phyloP scores from a whole-genome alignment of 2,329 filamentous ascomycete species.

The Macrophomina pseudophaseolina region DNA sequence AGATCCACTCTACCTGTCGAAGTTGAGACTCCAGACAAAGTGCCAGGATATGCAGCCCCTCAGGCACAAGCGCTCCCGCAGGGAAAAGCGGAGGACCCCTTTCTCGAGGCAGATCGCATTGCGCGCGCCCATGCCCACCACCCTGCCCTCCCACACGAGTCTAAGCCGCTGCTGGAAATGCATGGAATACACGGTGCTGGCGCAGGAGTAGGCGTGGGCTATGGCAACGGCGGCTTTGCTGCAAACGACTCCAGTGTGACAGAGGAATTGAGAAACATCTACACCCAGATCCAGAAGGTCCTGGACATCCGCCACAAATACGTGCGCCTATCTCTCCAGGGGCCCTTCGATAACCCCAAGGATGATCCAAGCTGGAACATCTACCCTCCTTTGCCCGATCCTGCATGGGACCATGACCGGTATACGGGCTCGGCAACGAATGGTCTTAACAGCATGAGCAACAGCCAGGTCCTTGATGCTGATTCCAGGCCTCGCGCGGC shows the following conservation, averaged over 20 bases:
- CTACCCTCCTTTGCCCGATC: slow-evolving; percentile 89
- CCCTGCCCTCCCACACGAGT: slow-evolving; percentile 59
- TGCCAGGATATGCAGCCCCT: slow-evolving; percentile 35
- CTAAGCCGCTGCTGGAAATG: slow-evolving; percentile 59
- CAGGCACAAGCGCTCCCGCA: slow-evolving; percentile 34
- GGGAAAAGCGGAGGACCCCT: slow-evolving; percentile 34
- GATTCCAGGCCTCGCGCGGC: slow-evolving; percentile 36
- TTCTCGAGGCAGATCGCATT: slow-evolving; percentile 54
- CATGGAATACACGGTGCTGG: slow-evolving; percentile 64
- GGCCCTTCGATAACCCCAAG: slow-evolving; percentile 82
- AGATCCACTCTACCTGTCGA: slow-evolving; percentile 42
- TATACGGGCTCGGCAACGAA: slow-evolving; percentile 34
- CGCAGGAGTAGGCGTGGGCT: slow-evolving; percentile 65
- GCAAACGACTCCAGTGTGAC: slow-evolving; percentile 80
- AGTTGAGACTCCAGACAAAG: slow-evolving; percentile 39
- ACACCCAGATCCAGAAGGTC: slow-evolving; percentile 88
- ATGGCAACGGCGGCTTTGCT: slow-evolving; percentile 67
- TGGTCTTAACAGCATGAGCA: slow-evolving; percentile 43
- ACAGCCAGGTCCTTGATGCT: slow-evolving; percentile 42
- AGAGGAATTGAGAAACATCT: slow-evolving; percentile 82
- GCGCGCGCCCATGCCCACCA: slow-evolving; percentile 57
- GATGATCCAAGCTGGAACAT: slow-evolving; percentile 83
- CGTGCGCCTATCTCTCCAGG: slow-evolving; percentile 81
- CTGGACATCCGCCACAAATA: slow-evolving; percentile 88
- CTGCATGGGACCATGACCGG: slow-evolving; percentile 77